Base-by-base conservation (phyloP, 2,329 filamentous ascomycete genomes). In the Aspergillus arachidicola region DNA sequence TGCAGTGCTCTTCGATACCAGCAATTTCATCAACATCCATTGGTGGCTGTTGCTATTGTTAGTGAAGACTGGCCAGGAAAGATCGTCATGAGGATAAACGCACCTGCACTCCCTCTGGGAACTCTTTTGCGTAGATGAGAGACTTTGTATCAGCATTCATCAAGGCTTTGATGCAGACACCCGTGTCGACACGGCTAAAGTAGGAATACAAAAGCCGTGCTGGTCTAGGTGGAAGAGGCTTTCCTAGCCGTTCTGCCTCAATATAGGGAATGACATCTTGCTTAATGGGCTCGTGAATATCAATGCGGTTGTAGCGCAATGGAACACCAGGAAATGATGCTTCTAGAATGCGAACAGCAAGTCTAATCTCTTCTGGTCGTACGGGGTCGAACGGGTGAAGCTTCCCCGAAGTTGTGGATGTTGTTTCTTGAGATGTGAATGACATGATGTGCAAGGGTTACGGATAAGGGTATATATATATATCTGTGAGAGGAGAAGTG, bases 211-310 rank as follows among this genome's bases (percentile, higher is more conserved):
- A 80, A 64, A 80, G 83, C 69, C 81, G 82, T 16, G 80, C 78
- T 50, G 86, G 86, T 56, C 80, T 81, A 7, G 78, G 76, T 9
- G 83, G 82, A 7, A 85, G 77, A 6, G 81, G 78, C 19, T 74
- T 74, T 43, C 84, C 81, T 53, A 79, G 76, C 62, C 87, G 84
- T 72, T 90, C 88, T 61, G 87, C 89, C 60, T 88, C 87, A 32
- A 87, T 79, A 73, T 89, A 90, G 56, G 83, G 82, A 19, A 87
- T 70, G 68, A 83, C 81, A 71, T 86, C 80, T 23, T 78, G 79
- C 80, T 91, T 91, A 41, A 82, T 81, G 14, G 89, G 88, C 69
- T 91, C 88, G 58, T 88, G 83, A 6, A 90, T 80, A 14, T 86
- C 91, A 55, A 92, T 84, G 65, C 85, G 85, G 76, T 92, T 91